Base-by-base conservation (phyloP, 2,329 filamentous ascomycete species). In the Ophiostoma sp. region DNA sequence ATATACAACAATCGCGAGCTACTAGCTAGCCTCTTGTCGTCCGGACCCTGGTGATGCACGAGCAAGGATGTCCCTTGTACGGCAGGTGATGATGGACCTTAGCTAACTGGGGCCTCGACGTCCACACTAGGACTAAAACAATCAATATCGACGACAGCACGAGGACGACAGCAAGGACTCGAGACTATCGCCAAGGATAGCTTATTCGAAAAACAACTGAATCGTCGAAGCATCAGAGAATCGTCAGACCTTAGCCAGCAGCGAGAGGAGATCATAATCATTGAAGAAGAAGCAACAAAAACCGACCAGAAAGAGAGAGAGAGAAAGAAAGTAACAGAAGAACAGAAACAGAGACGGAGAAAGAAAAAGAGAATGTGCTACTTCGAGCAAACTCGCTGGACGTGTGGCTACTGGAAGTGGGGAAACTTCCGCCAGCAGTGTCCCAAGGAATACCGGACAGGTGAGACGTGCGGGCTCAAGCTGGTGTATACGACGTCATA, bases 391-490 rank as follows among this genome's bases (percentile, higher is more conserved):
- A 92, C 89, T 78, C 85, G 87, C 74, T 97, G 91, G 85, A 79
- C 79, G 69, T 98, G 94, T 81, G 90, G 91, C 76, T 94, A 92
- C 84, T 97, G 90, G 89, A 92, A 93, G 79, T 98, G 93, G 93
- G 91, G 92, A 73, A 90, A 89, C 81, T 97, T 97, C 82, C 88
- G 91, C 73, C 87, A 93, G 79, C 93, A 96, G 77, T 98, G 94
- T 84, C 89, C 90, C 79, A 93, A 92, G 79, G 94, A 97, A 78
- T 96, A 96, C 81, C 91, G 94, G 73, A 97, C 91, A 73, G 94
- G 94, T 75, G 94, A 98, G 83, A 97, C 94, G 49, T 98, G 94
- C 80, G 94, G 94, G 71, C 89, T 97, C 81, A 96, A 92, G 81
- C 86, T 97, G 72, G 89, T 97, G 76, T 93, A 90, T 81, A 82